Percentiles rank a stretch among this genome's conserved stretches.
These are phyloP conservation scores for Cyphellophora attinorum DNA, from an alignment of 2,329 filamentous ascomycete species.

Conservation along the genomic window DNA sequence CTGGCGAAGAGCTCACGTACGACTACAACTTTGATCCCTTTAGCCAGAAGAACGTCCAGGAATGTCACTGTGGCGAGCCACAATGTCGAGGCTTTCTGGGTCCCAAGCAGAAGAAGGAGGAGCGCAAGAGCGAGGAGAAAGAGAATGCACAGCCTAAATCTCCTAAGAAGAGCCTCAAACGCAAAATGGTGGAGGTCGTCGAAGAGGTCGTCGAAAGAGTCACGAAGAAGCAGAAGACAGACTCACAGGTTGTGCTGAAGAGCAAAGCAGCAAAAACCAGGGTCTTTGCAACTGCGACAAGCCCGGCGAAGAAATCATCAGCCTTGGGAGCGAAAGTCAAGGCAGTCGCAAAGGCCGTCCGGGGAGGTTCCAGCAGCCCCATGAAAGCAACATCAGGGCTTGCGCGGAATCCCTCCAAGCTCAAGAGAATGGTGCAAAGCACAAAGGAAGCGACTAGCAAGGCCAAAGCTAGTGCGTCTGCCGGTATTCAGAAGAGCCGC, in stretches of 20 bases:
- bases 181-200: constrained; percentile 10
- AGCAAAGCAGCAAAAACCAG: constrained; percentile 4
- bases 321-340: constrained; percentile 2
- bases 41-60: constrained; percentile 53
- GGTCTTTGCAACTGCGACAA: constrained; percentile 4
- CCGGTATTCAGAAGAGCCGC: not conserved
- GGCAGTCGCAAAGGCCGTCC: constrained; percentile 1
- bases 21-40: constrained; percentile 68
- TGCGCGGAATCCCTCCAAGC: constrained; percentile 11
- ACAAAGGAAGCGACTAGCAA: not conserved
- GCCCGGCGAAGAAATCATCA: constrained; percentile 6
- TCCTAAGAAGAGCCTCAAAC: constrained; percentile 9
- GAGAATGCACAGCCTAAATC: constrained; percentile 10
- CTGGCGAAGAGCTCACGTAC: constrained; percentile 91
- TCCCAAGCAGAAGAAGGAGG: constrained; percentile 53
- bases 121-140: constrained; percentile 12
- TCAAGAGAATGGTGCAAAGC: constrained; percentile 8
- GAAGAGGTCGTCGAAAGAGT: constrained; percentile 12
- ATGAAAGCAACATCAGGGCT: constrained; percentile 4
- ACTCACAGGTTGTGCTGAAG: constrained; percentile 2
- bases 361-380: not conserved
- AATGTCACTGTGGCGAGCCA: constrained; percentile 52
- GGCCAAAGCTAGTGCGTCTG: not conserved
- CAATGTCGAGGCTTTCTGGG: constrained; percentile 54
- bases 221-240: constrained; percentile 9